A percentile compares a stretch with the other conserved stretches of the same genome.
phyloP scores from a whole-genome alignment of 305 asterid species.

The Fraxinus floribunda region DNA sequence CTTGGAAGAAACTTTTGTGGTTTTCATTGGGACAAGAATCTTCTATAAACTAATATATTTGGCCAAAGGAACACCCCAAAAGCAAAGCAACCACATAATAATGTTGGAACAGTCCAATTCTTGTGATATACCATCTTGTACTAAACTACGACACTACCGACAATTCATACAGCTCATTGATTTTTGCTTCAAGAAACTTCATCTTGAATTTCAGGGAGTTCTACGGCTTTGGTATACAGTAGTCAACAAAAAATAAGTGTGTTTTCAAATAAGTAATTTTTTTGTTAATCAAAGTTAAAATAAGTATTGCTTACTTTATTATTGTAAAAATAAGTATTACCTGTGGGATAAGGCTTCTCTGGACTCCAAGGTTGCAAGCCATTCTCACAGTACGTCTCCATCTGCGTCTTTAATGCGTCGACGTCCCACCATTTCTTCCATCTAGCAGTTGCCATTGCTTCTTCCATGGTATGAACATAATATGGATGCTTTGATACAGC shows the following conservation, averaged over 20 bases:
- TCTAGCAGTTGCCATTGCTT: constrained; percentile 80
- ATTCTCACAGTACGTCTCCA: constrained; percentile 76
- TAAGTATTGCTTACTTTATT: neutral
- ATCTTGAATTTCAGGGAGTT: neutral
- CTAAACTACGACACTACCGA: neutral
- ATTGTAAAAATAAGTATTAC: constrained; percentile 24
- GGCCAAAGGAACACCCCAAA: constrained; percentile 17
- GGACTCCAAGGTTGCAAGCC: constrained; percentile 80
- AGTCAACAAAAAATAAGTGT: neutral
- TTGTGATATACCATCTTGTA: neutral
- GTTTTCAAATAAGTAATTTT: neutral
- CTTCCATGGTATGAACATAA: constrained; percentile 73
- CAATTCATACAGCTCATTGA: constrained; percentile 13
- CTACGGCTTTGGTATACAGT: neutral
- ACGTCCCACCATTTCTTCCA: constrained; percentile 95
- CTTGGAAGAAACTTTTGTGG: neutral
- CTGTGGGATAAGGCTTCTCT: constrained; percentile 74
- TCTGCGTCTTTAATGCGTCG: constrained; percentile 51
- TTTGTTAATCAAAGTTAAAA: neutral
- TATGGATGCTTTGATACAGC: constrained; percentile 78
- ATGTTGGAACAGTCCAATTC: neutral
- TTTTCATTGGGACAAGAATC: neutral
- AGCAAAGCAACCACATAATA: constrained; percentile 26
- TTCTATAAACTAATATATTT: neutral
- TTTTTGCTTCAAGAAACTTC: neutral